These are phyloP conservation scores for Apiospora arundinis DNA, from an alignment of 2,329 filamentous ascomycete genomes.

Conservation along the genomic window DNA sequence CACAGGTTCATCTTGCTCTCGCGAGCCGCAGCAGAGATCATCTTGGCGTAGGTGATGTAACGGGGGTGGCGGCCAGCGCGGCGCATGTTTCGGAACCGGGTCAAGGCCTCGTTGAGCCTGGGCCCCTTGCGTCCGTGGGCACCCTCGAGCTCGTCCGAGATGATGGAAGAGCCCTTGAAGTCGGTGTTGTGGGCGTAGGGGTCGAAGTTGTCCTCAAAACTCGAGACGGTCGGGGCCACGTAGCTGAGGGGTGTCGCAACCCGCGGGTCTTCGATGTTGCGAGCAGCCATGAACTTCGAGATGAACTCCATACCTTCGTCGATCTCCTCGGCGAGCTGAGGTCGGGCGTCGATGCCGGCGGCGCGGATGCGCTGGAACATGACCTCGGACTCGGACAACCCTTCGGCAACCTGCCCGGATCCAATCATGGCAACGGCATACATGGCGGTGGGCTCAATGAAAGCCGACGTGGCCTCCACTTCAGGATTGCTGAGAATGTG, in stretches of 20 bases:
- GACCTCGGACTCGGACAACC: slow-evolving; percentile 76
- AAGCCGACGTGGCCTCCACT: slow-evolving; percentile 63
- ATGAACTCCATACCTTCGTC: slow-evolving; percentile 83
- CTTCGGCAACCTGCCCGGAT: slow-evolving; percentile 83
- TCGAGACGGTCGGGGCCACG: slow-evolving; percentile 58
- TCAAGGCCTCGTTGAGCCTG: slow-evolving; percentile 80
- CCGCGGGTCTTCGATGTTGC: slow-evolving; percentile 62
- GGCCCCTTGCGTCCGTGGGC: slow-evolving; percentile 74
- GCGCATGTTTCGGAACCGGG: slow-evolving; percentile 90
- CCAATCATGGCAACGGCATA: slow-evolving; percentile 87
- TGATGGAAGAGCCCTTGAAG: slow-evolving; percentile 89
- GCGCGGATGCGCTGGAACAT: slow-evolving; percentile 88
- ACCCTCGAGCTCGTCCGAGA: slow-evolving; percentile 88
- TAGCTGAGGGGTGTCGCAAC: slow-evolving; percentile 54
- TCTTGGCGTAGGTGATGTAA: slow-evolving; percentile 96
- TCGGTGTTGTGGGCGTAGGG: slow-evolving; percentile 91
- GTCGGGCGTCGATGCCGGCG: slow-evolving; percentile 54
- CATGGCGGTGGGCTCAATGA: slow-evolving; percentile 91
- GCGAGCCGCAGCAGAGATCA: slow-evolving; percentile 89
- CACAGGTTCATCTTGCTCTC: slow-evolving; percentile 82
- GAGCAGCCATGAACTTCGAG: slow-evolving; percentile 62
- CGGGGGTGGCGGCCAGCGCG: slow-evolving; percentile 88
- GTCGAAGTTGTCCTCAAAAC: slow-evolving; percentile 84
- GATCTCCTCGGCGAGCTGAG: slow-evolving; percentile 76
- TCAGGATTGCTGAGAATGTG: slow-evolving; percentile 70